phyloP scores from a whole-genome alignment of 768 basidiomycete genomes.

The Suillus plorans region DNA sequence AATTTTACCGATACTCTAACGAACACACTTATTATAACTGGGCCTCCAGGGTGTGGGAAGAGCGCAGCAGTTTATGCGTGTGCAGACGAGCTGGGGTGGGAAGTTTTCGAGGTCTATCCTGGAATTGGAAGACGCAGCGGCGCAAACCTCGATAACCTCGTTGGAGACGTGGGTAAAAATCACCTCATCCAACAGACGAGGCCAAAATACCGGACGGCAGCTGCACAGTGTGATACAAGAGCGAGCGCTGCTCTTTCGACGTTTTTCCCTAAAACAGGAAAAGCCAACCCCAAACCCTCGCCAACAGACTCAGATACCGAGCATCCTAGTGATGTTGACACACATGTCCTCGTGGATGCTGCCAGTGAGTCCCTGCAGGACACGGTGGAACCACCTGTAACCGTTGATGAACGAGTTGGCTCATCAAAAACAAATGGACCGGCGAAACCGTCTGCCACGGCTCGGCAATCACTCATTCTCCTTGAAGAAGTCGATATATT shows the following conservation, averaged over 20 bases:
- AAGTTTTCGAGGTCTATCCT: slow-evolving; percentile 95
- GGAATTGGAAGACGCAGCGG: slow-evolving; percentile 91
- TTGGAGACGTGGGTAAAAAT: slow-evolving; percentile 94
- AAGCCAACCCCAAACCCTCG: slow-evolving; percentile 3
- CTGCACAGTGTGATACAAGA: slow-evolving; percentile 9
- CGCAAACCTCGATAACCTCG: slow-evolving; percentile 69
- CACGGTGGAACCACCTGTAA: slow-evolving; percentile 7
- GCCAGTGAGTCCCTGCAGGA: slow-evolving; percentile 3
- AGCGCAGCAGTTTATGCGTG: slow-evolving; percentile 93
- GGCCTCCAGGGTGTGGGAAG: slow-evolving; percentile 87
- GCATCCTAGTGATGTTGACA: slow-evolving; percentile 8
- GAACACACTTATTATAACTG: slow-evolving; percentile 84
- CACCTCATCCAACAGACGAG: slow-evolving; percentile 59
- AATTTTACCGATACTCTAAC: slow-evolving; percentile 54
- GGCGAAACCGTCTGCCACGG: slow-evolving; percentile 15
- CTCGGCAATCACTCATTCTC: slow-evolving; percentile 85
- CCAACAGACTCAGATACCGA: slow-evolving; percentile 25
- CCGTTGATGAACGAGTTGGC: not conserved
- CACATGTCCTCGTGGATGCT: slow-evolving; percentile 5
- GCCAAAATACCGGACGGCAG: slow-evolving; percentile 8
- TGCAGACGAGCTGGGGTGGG: slow-evolving; percentile 91
- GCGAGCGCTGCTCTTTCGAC: slow-evolving; percentile 14
- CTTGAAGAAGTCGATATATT: slow-evolving; percentile 96
- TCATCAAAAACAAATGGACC: slow-evolving; percentile 6
- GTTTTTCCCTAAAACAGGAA: slow-evolving; percentile 17